These are phyloP conservation scores for Ceratocystis huliohia DNA, from an alignment of 2,329 filamentous ascomycete species.

Conservation along the genomic window DNA sequence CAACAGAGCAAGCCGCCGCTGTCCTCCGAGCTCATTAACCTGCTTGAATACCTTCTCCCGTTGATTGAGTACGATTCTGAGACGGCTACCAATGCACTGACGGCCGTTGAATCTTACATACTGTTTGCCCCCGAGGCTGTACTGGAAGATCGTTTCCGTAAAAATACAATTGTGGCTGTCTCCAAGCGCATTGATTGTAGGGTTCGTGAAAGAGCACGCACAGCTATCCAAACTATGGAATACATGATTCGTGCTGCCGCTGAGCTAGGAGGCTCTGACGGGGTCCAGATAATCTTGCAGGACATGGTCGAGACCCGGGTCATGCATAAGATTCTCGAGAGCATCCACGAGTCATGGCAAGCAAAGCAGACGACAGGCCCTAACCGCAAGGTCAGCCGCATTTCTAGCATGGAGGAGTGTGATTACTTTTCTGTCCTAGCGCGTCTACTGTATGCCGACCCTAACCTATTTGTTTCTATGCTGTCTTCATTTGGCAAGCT, in stretches of 20 bases:
- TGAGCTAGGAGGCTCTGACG: conserved; percentile 46
- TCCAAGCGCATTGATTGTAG: conserved; percentile 38
- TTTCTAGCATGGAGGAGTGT: conserved; percentile 64
- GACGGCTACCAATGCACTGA: conserved; percentile 48
- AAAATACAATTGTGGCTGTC: conserved; percentile 38
- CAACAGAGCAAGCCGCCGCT: conserved; percentile 51
- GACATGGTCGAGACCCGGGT: conserved; percentile 54
- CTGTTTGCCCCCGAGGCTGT: conserved; percentile 56
- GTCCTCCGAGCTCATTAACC: conserved; percentile 46
- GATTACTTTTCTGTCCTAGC: conserved; percentile 78
- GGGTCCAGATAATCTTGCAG: conserved; percentile 49
- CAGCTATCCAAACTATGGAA: conserved; percentile 50
- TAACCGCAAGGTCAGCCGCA: conserved; percentile 52
- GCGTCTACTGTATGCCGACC: conserved; percentile 61
- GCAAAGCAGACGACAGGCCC: conserved; percentile 75
- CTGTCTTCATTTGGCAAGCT: conserved; percentile 36
- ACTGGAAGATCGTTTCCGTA: conserved; percentile 43
- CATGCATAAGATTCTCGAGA: conserved; percentile 49
- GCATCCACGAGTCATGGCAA: conserved; percentile 55
- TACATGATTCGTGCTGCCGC: conserved; percentile 51
- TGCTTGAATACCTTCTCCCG: conserved; percentile 51
- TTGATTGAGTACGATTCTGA: conserved; percentile 55
- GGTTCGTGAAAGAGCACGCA: conserved; percentile 45
- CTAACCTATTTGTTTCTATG: conserved; percentile 51
- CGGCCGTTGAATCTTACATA: conserved; percentile 58